Conservation (phyloP, 805 yeast species). For the Starmerella cellae region DNA sequence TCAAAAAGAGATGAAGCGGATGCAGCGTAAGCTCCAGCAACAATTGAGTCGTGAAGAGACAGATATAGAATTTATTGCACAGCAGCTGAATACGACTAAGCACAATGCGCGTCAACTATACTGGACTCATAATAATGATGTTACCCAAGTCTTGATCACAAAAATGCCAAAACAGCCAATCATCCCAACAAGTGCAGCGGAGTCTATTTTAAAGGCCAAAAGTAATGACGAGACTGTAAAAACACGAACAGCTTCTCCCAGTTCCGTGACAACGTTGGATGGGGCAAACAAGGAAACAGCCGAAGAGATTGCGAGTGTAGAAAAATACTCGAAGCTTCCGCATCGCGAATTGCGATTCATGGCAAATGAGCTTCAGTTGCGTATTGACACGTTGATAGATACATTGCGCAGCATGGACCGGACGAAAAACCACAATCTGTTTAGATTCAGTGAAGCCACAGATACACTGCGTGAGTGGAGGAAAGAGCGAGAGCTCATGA, state of each 20-base stretch:
- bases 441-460: not conserved
- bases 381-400: not conserved
- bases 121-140: constrained; percentile 5
- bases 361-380: not conserved
- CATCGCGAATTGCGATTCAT: not conserved
- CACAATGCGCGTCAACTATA: constrained; percentile 11
- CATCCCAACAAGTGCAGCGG: not conserved
- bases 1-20: constrained; percentile 1
- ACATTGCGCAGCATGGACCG: not conserved
- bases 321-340: not conserved
- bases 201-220: not conserved
- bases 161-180: constrained; percentile 4
- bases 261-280: not conserved
- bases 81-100: not conserved
- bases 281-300: no score
- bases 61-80: constrained; percentile 4
- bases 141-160: constrained; percentile 4
- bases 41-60: not conserved
- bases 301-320: not conserved
- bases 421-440: not conserved
- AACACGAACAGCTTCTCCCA: not conserved
- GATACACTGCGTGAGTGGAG: not conserved
- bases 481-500: constrained; percentile 1
- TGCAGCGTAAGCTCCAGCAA: constrained; percentile 1
- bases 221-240: not conserved